These are phyloP conservation scores for Angophora floribunda DNA, from an alignment of 345 rosid species.

Conservation along the genomic window DNA sequence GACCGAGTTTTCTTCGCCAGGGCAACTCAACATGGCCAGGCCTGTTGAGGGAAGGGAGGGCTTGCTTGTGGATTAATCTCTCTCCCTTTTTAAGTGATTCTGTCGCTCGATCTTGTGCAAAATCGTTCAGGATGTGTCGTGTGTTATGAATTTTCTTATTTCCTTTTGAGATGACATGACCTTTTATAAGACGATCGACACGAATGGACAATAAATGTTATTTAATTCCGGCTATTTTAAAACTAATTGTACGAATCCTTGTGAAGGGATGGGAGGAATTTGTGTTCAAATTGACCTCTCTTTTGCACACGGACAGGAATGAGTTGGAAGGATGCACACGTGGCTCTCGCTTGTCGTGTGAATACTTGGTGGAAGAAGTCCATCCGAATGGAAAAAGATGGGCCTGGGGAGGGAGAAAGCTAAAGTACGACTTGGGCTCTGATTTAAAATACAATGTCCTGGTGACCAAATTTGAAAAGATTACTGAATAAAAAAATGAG, in stretches of 20 bases:
- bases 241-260: neutral
- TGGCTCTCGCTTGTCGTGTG: neutral
- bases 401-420: neutral
- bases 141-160: neutral
- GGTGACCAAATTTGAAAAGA: neutral
- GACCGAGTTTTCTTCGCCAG: neutral
- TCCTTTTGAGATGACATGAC: neutral
- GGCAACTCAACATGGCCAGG: neutral
- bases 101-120: neutral
- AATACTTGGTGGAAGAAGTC: neutral
- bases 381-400: neutral
- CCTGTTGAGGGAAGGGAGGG: neutral
- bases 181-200: neutral
- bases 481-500: neutral
- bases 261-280: neutral
- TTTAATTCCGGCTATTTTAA: neutral
- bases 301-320: neutral
- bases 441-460: neutral
- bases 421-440: neutral
- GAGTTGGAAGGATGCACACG: neutral
- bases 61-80: neutral
- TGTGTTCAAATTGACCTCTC: neutral
- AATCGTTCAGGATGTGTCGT: fast-evolving
- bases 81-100: neutral
- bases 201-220: neutral